Evolutionary conservation across 768 basidiomycete genomes (phyloP).

Genomic region (Dioszegia hungarica): DNA sequence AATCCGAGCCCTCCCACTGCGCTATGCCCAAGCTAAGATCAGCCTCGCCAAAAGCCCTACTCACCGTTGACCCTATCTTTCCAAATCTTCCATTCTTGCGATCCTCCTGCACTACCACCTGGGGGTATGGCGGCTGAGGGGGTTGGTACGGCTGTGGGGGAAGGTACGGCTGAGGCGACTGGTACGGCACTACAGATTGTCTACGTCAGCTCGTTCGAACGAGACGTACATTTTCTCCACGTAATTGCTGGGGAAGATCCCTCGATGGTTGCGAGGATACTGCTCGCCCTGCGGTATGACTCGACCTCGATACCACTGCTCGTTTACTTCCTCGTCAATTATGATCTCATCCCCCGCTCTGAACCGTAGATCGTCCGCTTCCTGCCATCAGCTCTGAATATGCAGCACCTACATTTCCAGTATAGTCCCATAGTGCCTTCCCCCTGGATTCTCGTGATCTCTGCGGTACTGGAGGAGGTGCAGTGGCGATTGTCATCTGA

Average conservation of each 20-base stretch:
- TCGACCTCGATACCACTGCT: slow-evolving; percentile 63
- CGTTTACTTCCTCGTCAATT: slow-evolving; percentile 62
- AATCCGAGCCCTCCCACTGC: slow-evolving; percentile 1
- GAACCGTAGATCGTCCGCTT: slow-evolving; percentile 75
- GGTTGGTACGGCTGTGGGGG: slow-evolving; percentile 6
- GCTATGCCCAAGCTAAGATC: not conserved
- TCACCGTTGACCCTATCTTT: slow-evolving; percentile 32
- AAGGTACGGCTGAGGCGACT: not conserved
- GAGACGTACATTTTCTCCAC: slow-evolving; percentile 35
- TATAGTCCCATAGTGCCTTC: slow-evolving; percentile 40
- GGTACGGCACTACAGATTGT: slow-evolving; percentile 9
- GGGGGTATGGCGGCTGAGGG: slow-evolving; percentile 1
- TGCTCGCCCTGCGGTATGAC: slow-evolving; percentile 51
- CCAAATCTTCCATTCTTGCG: slow-evolving; percentile 31
- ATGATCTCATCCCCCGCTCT: slow-evolving; percentile 67
- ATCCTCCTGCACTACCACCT: slow-evolving; percentile 16
- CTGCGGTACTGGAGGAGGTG: slow-evolving; percentile 4
- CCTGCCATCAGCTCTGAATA: slow-evolving; percentile 51
- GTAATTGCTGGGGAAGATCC: slow-evolving; percentile 41
- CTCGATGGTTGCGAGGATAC: slow-evolving; percentile 23
- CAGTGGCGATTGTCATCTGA: slow-evolving; percentile 11
- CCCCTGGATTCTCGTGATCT: not conserved
- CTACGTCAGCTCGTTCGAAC: not conserved
- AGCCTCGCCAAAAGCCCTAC: not conserved
- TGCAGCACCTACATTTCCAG: slow-evolving; percentile 25